phyloP scores from a whole-genome alignment of 768 basidiomycete species.

The Kwoniella sp. region DNA sequence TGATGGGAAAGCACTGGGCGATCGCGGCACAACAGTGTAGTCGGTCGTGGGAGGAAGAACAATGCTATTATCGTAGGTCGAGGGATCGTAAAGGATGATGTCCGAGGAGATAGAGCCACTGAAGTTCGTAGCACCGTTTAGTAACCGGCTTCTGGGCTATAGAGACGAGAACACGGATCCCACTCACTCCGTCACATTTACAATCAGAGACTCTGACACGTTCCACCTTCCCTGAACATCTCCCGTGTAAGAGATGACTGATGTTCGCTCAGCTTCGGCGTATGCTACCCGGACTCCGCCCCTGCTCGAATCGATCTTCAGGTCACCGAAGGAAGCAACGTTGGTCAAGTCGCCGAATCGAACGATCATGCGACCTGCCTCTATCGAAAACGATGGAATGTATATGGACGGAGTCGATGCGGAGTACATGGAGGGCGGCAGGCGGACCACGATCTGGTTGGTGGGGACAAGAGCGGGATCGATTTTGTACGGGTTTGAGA shows the following conservation, averaged over 20 bases:
- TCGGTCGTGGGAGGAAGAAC: constrained; percentile 10
- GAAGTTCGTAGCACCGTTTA: not conserved
- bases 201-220: constrained; percentile 38
- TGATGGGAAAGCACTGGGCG: constrained; percentile 1
- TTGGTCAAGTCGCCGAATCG: constrained; percentile 41
- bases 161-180: not conserved
- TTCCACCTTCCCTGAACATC: constrained; percentile 48
- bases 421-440: constrained; percentile 36
- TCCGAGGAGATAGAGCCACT: constrained; percentile 34
- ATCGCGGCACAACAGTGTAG: constrained; percentile 7
- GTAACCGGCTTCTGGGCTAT: not conserved
- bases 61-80: not conserved
- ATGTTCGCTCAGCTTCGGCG: constrained; percentile 38
- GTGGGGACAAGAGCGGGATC: constrained; percentile 38
- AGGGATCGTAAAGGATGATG: constrained; percentile 31
- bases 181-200: constrained; percentile 52
- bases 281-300: constrained; percentile 44
- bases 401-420: constrained; percentile 11
- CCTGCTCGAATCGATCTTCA: constrained; percentile 27
- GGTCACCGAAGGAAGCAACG: constrained; percentile 37
- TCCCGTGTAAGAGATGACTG: constrained; percentile 35
- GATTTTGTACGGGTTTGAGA: constrained; percentile 38
- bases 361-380: constrained; percentile 45
- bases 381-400: constrained; percentile 30
- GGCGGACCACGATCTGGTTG: constrained; percentile 38